Evolutionary conservation across 495 filamentous ascomycete genomes (phyloP).

Genomic region (Daldinia concentrica): DNA sequence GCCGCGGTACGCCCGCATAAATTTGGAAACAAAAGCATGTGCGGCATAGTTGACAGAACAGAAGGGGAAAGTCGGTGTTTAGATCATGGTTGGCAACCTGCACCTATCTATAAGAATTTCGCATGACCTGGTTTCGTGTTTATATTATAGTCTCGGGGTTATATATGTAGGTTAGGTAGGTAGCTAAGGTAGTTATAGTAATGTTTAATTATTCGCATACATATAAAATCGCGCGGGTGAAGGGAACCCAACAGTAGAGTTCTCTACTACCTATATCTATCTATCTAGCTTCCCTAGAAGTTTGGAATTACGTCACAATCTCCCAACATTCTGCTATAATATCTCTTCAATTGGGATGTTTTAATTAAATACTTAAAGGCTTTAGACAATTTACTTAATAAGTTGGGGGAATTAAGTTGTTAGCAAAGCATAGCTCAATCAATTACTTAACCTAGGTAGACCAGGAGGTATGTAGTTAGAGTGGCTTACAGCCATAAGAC

Average conservation of each 20-base stretch:
- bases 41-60: background rate
- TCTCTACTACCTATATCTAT: background rate
- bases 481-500: background rate
- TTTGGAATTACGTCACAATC: background rate
- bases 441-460: background rate
- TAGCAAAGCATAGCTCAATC: background rate
- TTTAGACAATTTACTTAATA: background rate
- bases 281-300: background rate
- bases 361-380: background rate
- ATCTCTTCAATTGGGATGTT: background rate
- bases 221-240: background rate
- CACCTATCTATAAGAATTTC: slow-evolving; percentile 1
- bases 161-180: background rate
- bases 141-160: background rate
- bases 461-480: background rate
- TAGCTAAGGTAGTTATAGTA: background rate
- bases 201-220: background rate
- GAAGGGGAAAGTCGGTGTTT: background rate
- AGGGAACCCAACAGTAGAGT: background rate
- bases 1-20: background rate
- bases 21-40: background rate
- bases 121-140: background rate
- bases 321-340: background rate
- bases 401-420: background rate
- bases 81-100: background rate